Conservation (phyloP, 192 early-diverging fungal species). For the Chytriomyces sp. region DNA sequence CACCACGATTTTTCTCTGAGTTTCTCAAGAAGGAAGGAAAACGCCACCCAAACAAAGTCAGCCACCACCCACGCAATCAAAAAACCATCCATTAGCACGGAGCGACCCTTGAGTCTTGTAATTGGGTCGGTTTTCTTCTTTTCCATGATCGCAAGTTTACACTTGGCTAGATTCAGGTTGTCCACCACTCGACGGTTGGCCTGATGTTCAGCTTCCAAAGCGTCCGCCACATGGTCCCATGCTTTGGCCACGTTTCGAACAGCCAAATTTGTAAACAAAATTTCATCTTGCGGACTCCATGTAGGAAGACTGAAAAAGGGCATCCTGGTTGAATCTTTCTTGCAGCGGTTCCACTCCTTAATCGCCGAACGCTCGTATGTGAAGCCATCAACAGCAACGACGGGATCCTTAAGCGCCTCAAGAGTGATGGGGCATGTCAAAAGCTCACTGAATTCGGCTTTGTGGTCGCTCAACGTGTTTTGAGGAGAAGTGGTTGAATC, state of each 20-base stretch:
- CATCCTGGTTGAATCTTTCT: not conserved
- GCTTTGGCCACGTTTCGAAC: not conserved
- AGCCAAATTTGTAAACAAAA: not conserved
- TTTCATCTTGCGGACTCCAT: too few relatives aligned
- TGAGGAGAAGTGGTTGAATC: not conserved
- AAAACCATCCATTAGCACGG: too few relatives aligned
- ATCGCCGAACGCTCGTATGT: not conserved
- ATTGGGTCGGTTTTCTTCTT: too few relatives aligned
- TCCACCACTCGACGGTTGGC: too few relatives aligned
- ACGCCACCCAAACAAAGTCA: too few relatives aligned
- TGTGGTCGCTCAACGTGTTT: not conserved
- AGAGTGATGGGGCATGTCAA: not conserved
- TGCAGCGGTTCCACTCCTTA: not conserved
- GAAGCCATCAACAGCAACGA: conserved; percentile 2
- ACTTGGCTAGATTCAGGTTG: too few relatives aligned
- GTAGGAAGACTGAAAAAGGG: not conserved
- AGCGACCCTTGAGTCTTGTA: too few relatives aligned
- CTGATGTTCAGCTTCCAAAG: too few relatives aligned
- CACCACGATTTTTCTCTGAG: too few relatives aligned
- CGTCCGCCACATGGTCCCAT: not conserved
- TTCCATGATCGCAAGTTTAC: too few relatives aligned
- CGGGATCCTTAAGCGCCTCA: not conserved
- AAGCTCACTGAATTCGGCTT: not conserved
- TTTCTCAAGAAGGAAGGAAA: too few relatives aligned
- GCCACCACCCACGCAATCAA: too few relatives aligned